Percentiles rank a stretch among this genome's conserved stretches.
Evolutionary conservation across 495 filamentous ascomycete species (phyloP).

Genomic region (Podospora didyma): DNA sequence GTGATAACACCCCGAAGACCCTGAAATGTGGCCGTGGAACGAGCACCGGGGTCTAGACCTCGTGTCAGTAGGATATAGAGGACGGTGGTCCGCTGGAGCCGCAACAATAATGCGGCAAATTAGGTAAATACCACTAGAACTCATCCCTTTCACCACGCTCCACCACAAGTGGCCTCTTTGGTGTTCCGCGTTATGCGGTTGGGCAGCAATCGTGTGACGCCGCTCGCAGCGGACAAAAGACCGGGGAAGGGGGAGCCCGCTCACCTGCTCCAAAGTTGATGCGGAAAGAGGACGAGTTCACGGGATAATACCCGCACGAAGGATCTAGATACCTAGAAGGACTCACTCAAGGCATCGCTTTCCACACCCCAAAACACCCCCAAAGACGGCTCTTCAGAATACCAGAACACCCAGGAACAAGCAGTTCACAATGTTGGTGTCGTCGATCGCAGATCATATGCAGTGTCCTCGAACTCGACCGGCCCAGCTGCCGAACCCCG

Average conservation of each 20-base stretch:
- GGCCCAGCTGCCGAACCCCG: slow-evolving; percentile 4
- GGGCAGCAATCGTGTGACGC: background rate
- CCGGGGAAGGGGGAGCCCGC: background rate
- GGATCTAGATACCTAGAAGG: background rate
- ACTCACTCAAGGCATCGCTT: background rate
- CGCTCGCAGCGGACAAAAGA: background rate
- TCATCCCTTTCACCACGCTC: background rate
- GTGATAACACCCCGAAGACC: background rate
- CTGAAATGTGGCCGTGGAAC: background rate
- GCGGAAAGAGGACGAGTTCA: background rate
- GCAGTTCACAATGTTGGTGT: slow-evolving; percentile 3
- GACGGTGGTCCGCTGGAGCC: background rate
- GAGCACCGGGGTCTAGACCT: background rate
- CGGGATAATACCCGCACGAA: background rate
- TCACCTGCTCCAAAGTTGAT: background rate
- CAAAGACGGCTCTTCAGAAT: background rate
- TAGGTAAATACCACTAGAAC: background rate
- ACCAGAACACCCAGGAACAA: background rate
- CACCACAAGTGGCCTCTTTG: background rate
- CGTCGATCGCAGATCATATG: slow-evolving; percentile 6
- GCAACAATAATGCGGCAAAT: background rate
- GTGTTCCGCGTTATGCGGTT: background rate
- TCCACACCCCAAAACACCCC: background rate
- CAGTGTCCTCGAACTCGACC: slow-evolving; percentile 11
- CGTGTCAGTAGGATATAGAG: background rate